Evolutionary conservation across 345 rosid species (phyloP).

Genomic region (Psidium friedrichsthalianum): DNA sequence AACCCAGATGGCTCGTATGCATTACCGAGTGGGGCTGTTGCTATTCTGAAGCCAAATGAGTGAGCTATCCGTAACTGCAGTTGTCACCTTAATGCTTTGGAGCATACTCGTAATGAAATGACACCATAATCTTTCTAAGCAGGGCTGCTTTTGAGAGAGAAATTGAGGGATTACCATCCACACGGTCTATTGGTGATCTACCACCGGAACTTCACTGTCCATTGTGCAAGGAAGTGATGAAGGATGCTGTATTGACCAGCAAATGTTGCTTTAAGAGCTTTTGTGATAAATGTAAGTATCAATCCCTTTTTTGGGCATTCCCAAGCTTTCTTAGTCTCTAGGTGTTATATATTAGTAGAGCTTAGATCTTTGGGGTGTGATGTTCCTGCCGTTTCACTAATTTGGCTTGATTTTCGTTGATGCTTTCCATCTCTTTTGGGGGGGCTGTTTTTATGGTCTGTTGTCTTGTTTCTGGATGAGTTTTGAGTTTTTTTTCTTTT

Average conservation of each 20-base stretch:
- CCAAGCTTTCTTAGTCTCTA: background rate
- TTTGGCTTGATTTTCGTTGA: background rate
- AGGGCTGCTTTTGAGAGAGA: conserved; percentile 99
- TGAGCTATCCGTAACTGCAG: conserved; percentile 16
- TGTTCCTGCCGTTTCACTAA: background rate
- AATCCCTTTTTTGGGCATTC: background rate
- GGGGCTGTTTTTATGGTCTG: background rate
- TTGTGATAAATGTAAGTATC: conserved; percentile 66
- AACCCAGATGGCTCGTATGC: conserved; percentile 97
- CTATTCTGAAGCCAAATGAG: conserved; percentile 95
- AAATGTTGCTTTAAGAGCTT: conserved; percentile 85
- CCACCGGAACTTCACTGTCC: conserved; percentile 97
- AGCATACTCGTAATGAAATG: background rate
- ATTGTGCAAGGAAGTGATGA: conserved; percentile 89
- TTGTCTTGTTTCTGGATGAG: background rate
- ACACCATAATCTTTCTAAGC: conserved; percentile 1
- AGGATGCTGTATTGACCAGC: conserved; percentile 91
- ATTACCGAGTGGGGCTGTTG: conserved; percentile 93
- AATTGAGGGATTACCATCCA: conserved; percentile 88
- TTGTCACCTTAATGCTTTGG: background rate
- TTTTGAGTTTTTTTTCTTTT: background rate
- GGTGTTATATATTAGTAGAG: background rate
- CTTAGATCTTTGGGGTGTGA: background rate
- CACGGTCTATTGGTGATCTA: conserved; percentile 86
- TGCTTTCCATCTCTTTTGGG: background rate